These are phyloP conservation scores for Pleurotus salmoneostramineus DNA, from an alignment of 768 basidiomycete genomes.

Conservation along the genomic window DNA sequence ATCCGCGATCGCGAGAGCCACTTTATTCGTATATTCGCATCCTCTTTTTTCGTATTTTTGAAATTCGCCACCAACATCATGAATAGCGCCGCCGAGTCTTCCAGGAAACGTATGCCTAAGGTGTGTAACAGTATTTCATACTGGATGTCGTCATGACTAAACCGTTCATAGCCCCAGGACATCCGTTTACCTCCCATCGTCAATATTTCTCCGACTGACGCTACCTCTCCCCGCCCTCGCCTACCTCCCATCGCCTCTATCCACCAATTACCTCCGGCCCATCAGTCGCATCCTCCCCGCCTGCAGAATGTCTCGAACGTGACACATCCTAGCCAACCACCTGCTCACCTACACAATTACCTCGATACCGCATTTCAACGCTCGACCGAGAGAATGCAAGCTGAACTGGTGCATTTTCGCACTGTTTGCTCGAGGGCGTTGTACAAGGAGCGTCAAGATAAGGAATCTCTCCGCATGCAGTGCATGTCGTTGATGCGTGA, in stretches of 20 bases:
- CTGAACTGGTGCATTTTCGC: conserved; percentile 26
- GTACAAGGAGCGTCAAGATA: conserved; percentile 25
- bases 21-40: background rate
- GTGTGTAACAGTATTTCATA: background rate
- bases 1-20: background rate
- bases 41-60: background rate
- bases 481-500: conserved; percentile 27
- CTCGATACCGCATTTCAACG: conserved; percentile 26
- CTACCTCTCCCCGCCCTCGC: background rate
- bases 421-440: conserved; percentile 24
- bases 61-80: background rate
- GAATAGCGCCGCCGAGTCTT: background rate
- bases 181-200: conserved; percentile 1
- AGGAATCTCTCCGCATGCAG: conserved; percentile 22
- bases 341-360: background rate
- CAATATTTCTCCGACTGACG: background rate
- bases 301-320: conserved; percentile 5
- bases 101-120: background rate
- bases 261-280: background rate
- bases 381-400: conserved; percentile 23
- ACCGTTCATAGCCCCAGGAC: background rate
- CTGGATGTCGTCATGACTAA: background rate
- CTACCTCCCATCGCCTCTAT: background rate
- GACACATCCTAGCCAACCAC: background rate
- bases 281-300: background rate